Evolutionary conservation across 192 early-diverging fungal species (phyloP).

Genomic region (Obelidium mucronatum): DNA sequence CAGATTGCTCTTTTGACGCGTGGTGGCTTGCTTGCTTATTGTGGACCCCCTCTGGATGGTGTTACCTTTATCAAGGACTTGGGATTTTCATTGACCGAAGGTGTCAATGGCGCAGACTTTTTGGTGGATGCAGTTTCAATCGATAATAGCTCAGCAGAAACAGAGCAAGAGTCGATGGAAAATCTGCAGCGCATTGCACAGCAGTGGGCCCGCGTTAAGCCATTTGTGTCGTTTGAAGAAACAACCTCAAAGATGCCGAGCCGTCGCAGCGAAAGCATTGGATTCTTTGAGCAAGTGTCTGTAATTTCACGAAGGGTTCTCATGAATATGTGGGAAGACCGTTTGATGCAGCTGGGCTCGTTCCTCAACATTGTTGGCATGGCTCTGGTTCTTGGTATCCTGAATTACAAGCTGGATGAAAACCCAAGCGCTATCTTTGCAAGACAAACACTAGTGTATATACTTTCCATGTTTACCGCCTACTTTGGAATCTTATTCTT

Average conservation of each 20-base stretch:
- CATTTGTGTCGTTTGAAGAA: no score
- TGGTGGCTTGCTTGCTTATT: conserved; percentile 70
- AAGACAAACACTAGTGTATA: conserved; percentile 39
- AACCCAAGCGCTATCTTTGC: conserved; percentile 40
- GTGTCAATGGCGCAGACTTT: conserved; percentile 75
- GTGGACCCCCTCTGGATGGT: conserved; percentile 55
- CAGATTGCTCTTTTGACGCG: conserved; percentile 76
- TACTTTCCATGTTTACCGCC: conserved; percentile 29
- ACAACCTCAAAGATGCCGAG: no score
- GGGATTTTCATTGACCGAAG: conserved; percentile 58
- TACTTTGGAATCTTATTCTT: conserved; percentile 51
- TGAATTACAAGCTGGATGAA: conserved; percentile 46
- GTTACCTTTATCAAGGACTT: conserved; percentile 62
- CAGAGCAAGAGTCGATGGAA: conserved; percentile 16
- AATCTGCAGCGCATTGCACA: conserved; percentile 29
- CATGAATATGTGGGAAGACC: conserved; percentile 46
- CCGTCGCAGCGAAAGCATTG: no score
- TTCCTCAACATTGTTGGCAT: conserved; percentile 44
- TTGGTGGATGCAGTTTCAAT: conserved; percentile 60
- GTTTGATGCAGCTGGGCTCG: conserved; percentile 46
- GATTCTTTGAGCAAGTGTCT: conserved; percentile 33
- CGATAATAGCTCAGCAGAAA: conserved; percentile 38
- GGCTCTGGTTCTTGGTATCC: conserved; percentile 37
- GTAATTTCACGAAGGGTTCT: conserved; percentile 37
- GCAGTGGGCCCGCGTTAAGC: no score